Base-by-base conservation (phyloP, 2,329 filamentous ascomycete species). In the Phyllosticta citriasiana region DNA sequence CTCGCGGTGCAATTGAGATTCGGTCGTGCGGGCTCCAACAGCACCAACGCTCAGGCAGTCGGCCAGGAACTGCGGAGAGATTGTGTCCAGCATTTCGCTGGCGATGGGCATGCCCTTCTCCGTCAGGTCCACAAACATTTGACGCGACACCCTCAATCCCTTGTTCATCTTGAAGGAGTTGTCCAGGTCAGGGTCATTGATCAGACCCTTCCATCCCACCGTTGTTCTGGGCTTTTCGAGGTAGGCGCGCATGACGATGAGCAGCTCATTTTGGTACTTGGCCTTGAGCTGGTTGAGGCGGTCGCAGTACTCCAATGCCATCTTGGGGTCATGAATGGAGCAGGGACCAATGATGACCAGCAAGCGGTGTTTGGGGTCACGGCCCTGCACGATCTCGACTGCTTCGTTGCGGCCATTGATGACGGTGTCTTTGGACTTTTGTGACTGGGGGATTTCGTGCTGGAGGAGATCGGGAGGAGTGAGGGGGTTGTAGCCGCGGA, bases 121-220 rank as follows among this genome's bases (percentile, higher is more conserved):
- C 0, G 93, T 97, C 67, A 99, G 80, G 73, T 97, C 91, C 65
- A 95, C 87, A 76, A 97, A 97, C 72, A 99, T 83, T 76, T 97
- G 87, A 67, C 94, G 84, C 61, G 91, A 89, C 60, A 91, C 80
- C 57, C 89, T 86, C 70, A 99, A 78, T 22, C 94, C 94, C 82
- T 97, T 97, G 82, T 97, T 97, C 79, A 99, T 97, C 78, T 97
- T 87, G 88, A 96, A 97, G 76, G 88, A 94, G 75, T 96, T 93
- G 76, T 97, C 92, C 72, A 99, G 96, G 71, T 97, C 93, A 1
- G 94, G 94, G 77, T 99, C 94, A 74, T 99, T 97, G 79, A 99
- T 96, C 69, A 99, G 80, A 57, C 94, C 94, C 80, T 99, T 99
- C 94, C 94, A 99, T 67, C 94, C 94, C 27, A 99, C 91, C 0